Percentiles rank a stretch among this genome's conserved stretches.
phyloP scores from a whole-genome alignment of 352 stramenopile genomes.

The Globisporangium parvum region DNA sequence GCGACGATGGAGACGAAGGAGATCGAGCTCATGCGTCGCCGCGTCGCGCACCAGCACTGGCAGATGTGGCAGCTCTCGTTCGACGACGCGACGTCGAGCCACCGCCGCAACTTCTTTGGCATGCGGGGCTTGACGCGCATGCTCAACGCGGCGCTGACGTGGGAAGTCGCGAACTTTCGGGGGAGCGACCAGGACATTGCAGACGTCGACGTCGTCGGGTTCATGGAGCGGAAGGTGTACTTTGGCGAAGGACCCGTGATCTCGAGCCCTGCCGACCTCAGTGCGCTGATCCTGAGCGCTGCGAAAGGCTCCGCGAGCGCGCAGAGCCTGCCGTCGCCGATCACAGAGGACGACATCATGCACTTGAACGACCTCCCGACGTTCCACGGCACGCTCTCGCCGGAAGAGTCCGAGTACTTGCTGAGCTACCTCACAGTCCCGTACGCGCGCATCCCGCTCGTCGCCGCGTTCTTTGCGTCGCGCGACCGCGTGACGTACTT shows the following conservation, averaged over 20 bases:
- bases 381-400: conserved; percentile 94
- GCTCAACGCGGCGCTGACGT: conserved; percentile 64
- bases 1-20: conserved; percentile 89
- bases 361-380: conserved; percentile 95
- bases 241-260: conserved; percentile 86
- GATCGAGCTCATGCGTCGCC: conserved; percentile 82
- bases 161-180: conserved; percentile 86
- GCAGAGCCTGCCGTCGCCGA: conserved; percentile 29
- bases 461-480: conserved; percentile 96
- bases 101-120: conserved; percentile 74
- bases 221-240: conserved; percentile 84
- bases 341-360: conserved; percentile 97
- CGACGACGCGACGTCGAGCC: conserved; percentile 69
- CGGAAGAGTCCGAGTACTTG: conserved; percentile 96
- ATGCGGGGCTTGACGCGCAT: conserved; percentile 63
- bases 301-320: conserved; percentile 31
- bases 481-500: conserved; percentile 87
- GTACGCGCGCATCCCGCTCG: conserved; percentile 97
- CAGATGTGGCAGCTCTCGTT: conserved; percentile 89
- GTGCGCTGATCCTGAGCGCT: conserved; percentile 46
- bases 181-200: conserved; percentile 86
- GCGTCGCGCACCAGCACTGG: conserved; percentile 67
- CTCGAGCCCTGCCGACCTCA: conserved; percentile 68
- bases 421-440: conserved; percentile 98
- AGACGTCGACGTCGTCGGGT: conserved; percentile 83